Evolutionary conservation across 176 grass and related monocot species (phyloP).

Genomic region (Aegilops longissima): DNA sequence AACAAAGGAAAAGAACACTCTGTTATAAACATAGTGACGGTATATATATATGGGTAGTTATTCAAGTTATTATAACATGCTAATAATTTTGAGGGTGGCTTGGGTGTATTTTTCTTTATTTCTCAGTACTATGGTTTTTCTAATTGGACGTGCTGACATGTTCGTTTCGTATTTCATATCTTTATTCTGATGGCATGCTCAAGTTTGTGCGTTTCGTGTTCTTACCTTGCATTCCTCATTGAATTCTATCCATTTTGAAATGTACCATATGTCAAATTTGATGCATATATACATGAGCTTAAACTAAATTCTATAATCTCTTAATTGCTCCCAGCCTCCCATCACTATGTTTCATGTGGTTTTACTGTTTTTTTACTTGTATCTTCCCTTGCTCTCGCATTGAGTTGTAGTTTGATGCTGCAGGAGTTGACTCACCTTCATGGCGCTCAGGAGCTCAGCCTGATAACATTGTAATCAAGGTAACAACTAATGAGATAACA

Average conservation of each 20-base stretch:
- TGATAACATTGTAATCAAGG: constrained; percentile 91
- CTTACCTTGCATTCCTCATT: background rate
- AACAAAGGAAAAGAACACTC: background rate
- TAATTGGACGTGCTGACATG: background rate
- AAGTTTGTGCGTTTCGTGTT: background rate
- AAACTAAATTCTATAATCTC: background rate
- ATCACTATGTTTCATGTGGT: background rate
- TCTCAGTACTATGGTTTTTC: background rate
- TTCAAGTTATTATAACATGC: background rate
- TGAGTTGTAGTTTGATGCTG: constrained; percentile 43
- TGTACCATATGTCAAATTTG: background rate
- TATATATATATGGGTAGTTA: background rate
- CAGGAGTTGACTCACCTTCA: constrained; percentile 93
- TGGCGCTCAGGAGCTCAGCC: constrained; percentile 64
- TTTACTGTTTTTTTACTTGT: constrained; percentile 2
- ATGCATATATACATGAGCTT: background rate
- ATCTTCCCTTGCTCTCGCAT: constrained; percentile 23
- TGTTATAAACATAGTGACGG: background rate
- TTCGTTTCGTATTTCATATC: background rate
- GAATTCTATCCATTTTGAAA: background rate
- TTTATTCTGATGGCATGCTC: constrained; percentile 5
- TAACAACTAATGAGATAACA: constrained; percentile 40
- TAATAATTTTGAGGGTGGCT: constrained; percentile 8
- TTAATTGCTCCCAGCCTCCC: background rate
- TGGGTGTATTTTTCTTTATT: background rate